Evolutionary conservation across 2,329 filamentous ascomycete species (phyloP), one percentile per base, ranked within the genome.

Genomic region (Xylariaceae sp.): DNA sequence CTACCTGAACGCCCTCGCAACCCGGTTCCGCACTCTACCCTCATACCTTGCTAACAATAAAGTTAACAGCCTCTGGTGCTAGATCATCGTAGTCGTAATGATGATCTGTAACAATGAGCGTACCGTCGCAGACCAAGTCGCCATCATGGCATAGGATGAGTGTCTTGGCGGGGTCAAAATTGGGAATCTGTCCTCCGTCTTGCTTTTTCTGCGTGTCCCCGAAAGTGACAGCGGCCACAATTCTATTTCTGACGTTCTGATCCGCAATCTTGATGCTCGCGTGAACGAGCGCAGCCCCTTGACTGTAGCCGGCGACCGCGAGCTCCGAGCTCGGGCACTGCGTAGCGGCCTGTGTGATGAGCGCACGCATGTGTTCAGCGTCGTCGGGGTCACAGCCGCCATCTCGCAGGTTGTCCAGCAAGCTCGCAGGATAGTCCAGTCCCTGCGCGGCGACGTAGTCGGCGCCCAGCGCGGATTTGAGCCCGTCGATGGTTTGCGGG

Each of bases 61-160:
- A 61, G 26, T 37, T 36, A 9, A 58, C 59, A 15, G 54, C 59
- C 24, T 46, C 33, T 11, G 50, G 51, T 0, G 52, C 51, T 5
- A 59, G 33, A 30, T 61, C 57, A 2, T 55, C 27, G n/a, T 80
- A 80, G 2, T 65, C 66, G 27, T 73, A 47, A 65, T 79, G 77
- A 6, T 73, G 60, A 6, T 68, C 70, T 18, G 74, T 64, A 5
- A 75, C 64, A 46, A 75, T 68, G 18, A 74, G 62, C 0, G 75
- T 76, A 27, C 79, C 76, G 3, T 65, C 48, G 53, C 81, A 84
- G 5, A 84, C 80, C 8, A 75, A 68, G 58, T 84, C 81, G 0
- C 77, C 80, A 3, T 58, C 39, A 24, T 78, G 74, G 54, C 81
- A 83, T 30, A 77, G 75, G 16, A 79, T 76, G 60, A 78, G 56